A percentile compares a stretch with the other conserved stretches of the same genome.
Conservation (phyloP, 768 basidiomycete species). For the Boletus eberwhitei region DNA sequence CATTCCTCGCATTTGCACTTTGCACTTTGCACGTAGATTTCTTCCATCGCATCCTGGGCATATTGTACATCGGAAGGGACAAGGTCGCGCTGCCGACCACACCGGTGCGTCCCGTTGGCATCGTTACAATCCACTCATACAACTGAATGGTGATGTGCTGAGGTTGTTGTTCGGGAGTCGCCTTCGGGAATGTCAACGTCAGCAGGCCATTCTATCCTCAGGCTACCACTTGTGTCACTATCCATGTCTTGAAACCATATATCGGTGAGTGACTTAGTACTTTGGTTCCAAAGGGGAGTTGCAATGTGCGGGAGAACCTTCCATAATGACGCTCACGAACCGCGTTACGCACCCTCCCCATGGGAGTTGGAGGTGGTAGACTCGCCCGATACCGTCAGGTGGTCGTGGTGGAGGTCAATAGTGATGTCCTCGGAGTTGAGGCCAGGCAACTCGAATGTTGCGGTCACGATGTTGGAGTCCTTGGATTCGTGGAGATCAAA, state of each 20-base stretch:
- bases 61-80: neutral
- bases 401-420: conserved; percentile 41
- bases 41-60: neutral
- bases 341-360: conserved; percentile 39
- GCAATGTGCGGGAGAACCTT: conserved; percentile 41
- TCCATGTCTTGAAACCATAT: no score
- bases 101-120: neutral
- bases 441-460: conserved; percentile 52
- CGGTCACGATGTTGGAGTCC: conserved; percentile 36
- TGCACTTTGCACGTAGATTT: neutral
- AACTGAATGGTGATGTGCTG: conserved; percentile 35
- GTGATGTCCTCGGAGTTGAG: conserved; percentile 46
- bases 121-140: neutral
- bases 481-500: conserved; percentile 45
- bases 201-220: conserved; percentile 43
- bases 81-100: neutral
- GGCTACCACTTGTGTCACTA: conserved; percentile 21
- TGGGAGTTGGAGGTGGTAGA: conserved; percentile 31
- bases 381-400: conserved; percentile 48
- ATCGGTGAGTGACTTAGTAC: conserved; percentile 22
- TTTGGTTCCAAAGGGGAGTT: conserved; percentile 44
- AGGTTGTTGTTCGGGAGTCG: conserved; percentile 34
- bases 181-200: conserved; percentile 44
- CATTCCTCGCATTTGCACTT: neutral
- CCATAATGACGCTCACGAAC: conserved; percentile 44